Percentiles rank a stretch among this genome's conserved stretches.
Conservation (phyloP, 148 eudicot species). For the Cornus kousa region DNA sequence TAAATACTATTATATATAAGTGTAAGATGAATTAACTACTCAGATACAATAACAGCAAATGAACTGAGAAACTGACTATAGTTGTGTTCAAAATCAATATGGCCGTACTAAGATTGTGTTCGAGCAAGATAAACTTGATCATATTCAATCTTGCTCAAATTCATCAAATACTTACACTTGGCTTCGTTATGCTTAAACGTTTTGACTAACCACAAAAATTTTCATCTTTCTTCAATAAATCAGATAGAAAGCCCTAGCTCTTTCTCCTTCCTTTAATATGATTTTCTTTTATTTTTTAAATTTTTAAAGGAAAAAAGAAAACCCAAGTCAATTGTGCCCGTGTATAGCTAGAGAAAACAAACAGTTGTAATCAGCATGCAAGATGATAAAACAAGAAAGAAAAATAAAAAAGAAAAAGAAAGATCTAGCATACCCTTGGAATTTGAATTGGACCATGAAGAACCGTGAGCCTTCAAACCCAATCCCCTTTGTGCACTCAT, state of each 20-base stretch:
- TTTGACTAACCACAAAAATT: neutral
- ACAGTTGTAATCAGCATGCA: neutral
- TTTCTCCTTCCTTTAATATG: too few relatives aligned
- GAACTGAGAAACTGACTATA: neutral
- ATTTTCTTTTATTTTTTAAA: too few relatives aligned
- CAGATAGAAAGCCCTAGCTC: neutral
- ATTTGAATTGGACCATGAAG: neutral
- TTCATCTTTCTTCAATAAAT: neutral
- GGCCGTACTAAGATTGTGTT: neutral
- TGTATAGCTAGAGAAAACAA: neutral
- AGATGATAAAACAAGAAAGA: neutral
- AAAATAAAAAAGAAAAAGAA: neutral
- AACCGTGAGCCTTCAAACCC: neutral
- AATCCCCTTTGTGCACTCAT: constrained; percentile 3
- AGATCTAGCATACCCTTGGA: constrained; percentile 3
- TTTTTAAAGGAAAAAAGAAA: too few relatives aligned
- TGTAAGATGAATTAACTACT: too few relatives aligned
- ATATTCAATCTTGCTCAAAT: neutral
- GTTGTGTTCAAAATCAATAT: neutral
- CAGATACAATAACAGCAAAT: too few relatives aligned
- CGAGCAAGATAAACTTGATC: neutral
- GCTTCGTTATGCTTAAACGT: neutral
- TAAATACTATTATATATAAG: too few relatives aligned
- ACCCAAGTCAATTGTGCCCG: neutral
- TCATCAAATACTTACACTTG: neutral